Evolutionary conservation across 2,329 filamentous ascomycete species (phyloP), one percentile per base, ranked within the genome.

Genomic region (Cryphonectria radicalis): DNA sequence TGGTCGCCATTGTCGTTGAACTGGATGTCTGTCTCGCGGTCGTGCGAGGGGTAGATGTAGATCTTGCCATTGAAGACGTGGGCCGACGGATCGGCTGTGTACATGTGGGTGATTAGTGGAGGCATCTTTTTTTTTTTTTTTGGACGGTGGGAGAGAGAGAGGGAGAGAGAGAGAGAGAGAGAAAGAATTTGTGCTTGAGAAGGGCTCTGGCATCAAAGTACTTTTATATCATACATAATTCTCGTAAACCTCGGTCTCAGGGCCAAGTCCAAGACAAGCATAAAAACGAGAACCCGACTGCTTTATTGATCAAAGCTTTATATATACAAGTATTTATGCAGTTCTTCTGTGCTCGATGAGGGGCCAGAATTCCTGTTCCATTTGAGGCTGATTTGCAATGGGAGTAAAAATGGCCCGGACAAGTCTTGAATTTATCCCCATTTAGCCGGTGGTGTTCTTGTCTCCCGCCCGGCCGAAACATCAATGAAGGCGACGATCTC

Each of bases 1-100:
- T 94, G 92, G 82, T 94, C 92, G 78, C 92, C 92, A 85, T 94
- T 93, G 85, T 94, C 92, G 83, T 95, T 94, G 84, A 92, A 91
- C 70, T 87, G 71, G 79, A 68, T 92, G 80, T 90, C 87, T 6
- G 91, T 93, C 80, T 93, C 90, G 75, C 91, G 88, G 81, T 95
- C 92, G 82, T 95, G 92, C 32, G 92, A 94, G 28, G 92, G 92
- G 83, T 94, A 95, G 81, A 95, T 88, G 84, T 93, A 95, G 72
- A 95, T 82, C 74, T 87, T 90, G 79, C 86, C 87, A 74, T 93
- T 89, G 83, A 94, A 95, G 78, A 93, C 92, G 80, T 94, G 92
- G 17, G 92, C 92, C 8, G 92, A 94, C 22, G 92, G 92, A 81
- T 95, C 92, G 28, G 92, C 92, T 17, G 92, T 94, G 85, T 91